Evolutionary conservation across 768 basidiomycete species (phyloP), one percentile per base, ranked within the genome.

Genomic region (Mycena leptocephala): DNA sequence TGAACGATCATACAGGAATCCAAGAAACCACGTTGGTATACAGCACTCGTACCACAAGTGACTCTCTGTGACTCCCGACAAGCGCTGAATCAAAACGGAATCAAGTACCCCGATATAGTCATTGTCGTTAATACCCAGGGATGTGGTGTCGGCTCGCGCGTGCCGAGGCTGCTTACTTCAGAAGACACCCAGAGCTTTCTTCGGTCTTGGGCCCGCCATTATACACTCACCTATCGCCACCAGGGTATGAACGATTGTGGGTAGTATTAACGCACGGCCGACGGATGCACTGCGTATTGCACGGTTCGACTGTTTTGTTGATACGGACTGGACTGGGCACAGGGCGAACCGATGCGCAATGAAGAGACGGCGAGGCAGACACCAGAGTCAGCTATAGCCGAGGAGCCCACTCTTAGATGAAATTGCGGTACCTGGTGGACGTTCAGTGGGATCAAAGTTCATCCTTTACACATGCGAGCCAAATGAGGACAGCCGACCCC

Each of bases 181-280:
- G 72, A 37, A 35, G 18, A 8, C 1, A 13, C 18, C 46, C 33
- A 18, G 22, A 16, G 48, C 43, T 56, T n/a, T 35, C 69, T 70
- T 51, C 32, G 33, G 22, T n/a, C 22, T n/a, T 33, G 46, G 37
- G 55, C 63, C 20, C 41, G 35, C 14, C n/a, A 51, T 70, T 37
- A 8, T 28, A 32, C 39, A 64, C 62, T 63, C 5, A 62, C 20
- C 41, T 28, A 33, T 41, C 26, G 37, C 26, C 48, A 43, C 16
- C 53, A 22, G 37, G 22, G 10, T 18, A 16, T 10, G 22, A 41
- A 70, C 58, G 8, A 14, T 37, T 48, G 35, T 18, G 48, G 53
- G 43, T 58, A n/a, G 53, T 22, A 66, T 72, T 59, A 72, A 72
- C 63, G 71, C 71, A 72, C 71, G 71, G 14, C 51, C 62, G 39